Evolutionary conservation across 2,329 filamentous ascomycete species (phyloP).

Genomic region (Hysterium pulicare): DNA sequence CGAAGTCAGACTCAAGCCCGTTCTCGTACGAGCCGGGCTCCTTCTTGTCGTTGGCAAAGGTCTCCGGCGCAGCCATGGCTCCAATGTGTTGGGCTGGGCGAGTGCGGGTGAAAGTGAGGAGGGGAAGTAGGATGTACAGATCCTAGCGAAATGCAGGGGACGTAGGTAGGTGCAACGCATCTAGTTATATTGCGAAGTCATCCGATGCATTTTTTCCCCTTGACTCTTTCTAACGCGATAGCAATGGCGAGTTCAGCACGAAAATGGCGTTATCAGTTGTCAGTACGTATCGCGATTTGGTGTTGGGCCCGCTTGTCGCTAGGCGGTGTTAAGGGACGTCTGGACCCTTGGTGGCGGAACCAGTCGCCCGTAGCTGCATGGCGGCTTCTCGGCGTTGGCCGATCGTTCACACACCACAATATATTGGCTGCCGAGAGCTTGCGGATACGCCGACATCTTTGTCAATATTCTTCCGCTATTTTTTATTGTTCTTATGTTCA

Average conservation of each 20-base stretch:
- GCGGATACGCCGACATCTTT: no score
- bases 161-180: neutral
- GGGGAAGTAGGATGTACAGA: conserved; percentile 62
- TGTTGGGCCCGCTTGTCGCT: no score
- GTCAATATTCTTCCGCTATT: no score
- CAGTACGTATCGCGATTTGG: no score
- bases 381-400: no score
- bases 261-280: conserved; percentile 2
- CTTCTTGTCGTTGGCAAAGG: conserved; percentile 2
- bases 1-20: conserved; percentile 4
- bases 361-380: no score
- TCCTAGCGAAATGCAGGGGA: neutral
- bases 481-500: no score
- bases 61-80: neutral
- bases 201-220: neutral
- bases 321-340: no score
- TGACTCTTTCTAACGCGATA: neutral
- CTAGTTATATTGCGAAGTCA: neutral
- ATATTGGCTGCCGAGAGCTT: no score
- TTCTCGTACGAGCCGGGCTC: neutral
- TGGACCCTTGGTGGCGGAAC: no score
- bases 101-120: conserved; percentile 97
- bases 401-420: no score
- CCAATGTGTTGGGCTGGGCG: conserved; percentile 34
- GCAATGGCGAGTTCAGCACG: neutral